These are phyloP conservation scores for Penicillium turbatum DNA, from an alignment of 495 filamentous ascomycete genomes.

Conservation along the genomic window DNA sequence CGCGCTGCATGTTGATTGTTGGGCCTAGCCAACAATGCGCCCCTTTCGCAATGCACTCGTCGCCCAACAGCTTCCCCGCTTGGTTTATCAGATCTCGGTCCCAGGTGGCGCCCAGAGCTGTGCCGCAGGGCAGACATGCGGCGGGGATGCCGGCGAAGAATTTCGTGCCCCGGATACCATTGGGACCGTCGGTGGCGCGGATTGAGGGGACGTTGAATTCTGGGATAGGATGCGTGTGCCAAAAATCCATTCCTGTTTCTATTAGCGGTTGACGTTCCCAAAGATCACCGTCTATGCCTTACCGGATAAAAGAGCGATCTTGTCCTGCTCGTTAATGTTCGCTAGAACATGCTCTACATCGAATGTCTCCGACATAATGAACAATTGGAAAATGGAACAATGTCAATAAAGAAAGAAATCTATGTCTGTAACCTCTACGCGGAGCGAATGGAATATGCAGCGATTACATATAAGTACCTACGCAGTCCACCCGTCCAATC, in stretches of 20 bases:
- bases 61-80: conserved; percentile 46
- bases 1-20: conserved; percentile 67
- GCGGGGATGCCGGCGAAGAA: conserved; percentile 25
- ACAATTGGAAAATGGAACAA: conserved; percentile 2
- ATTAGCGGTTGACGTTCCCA: background rate
- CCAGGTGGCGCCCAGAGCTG: conserved; percentile 62
- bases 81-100: conserved; percentile 51
- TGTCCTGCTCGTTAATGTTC: conserved; percentile 26
- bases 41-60: conserved; percentile 60
- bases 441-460: background rate
- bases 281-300: background rate
- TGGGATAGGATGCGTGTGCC: conserved; percentile 64
- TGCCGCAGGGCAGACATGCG: conserved; percentile 60
- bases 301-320: conserved; percentile 32
- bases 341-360: conserved; percentile 30
- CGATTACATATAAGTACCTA: conserved; percentile 9
- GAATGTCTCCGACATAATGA: conserved; percentile 20
- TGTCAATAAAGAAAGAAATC: conserved; percentile 8
- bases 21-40: conserved; percentile 64
- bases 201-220: conserved; percentile 59
- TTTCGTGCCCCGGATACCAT: conserved; percentile 44
- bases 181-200: conserved; percentile 61
- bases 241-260: conserved; percentile 52
- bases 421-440: conserved; percentile 4
- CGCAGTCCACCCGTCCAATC: conserved; percentile 2